These are phyloP conservation scores for Apiospora kogelbergensis DNA, from an alignment of 2,329 filamentous ascomycete species.

Conservation along the genomic window DNA sequence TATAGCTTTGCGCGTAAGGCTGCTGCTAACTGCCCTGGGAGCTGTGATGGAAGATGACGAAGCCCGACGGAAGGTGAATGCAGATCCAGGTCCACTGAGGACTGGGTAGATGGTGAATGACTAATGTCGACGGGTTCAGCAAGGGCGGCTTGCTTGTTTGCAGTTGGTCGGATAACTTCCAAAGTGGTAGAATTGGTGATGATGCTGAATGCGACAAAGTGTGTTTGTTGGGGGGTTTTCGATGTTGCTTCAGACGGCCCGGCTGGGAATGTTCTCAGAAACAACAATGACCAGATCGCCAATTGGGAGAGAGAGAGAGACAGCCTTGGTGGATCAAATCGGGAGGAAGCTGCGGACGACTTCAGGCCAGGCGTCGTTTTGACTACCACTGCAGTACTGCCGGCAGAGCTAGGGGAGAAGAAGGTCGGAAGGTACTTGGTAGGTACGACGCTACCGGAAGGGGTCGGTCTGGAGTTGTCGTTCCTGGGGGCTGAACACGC, in stretches of 20 bases:
- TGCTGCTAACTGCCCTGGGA: background rate
- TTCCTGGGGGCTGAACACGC: background rate
- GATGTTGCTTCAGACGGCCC: background rate
- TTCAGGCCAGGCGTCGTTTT: background rate
- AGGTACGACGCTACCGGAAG: background rate
- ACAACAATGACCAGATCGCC: conserved; percentile 11
- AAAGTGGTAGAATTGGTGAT: background rate
- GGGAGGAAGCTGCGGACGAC: conserved; percentile 7
- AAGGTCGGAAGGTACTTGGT: background rate
- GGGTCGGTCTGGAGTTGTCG: background rate
- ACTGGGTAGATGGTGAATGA: background rate
- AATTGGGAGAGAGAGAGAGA: conserved; percentile 8
- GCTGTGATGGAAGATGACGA: background rate
- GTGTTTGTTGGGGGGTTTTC: background rate
- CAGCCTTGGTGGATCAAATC: conserved; percentile 9
- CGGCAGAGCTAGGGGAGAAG: background rate
- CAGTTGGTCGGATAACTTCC: background rate
- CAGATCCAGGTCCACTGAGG: conserved; percentile 4
- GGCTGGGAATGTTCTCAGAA: conserved; percentile 1
- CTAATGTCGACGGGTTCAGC: background rate
- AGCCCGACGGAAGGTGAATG: background rate
- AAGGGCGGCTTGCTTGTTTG: background rate
- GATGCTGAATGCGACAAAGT: conserved; percentile 7
- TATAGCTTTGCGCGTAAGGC: background rate
- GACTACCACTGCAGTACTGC: background rate